Base-by-base conservation (phyloP, 2,329 filamentous ascomycete genomes). In the Colletotrichum neosansevieriae region DNA sequence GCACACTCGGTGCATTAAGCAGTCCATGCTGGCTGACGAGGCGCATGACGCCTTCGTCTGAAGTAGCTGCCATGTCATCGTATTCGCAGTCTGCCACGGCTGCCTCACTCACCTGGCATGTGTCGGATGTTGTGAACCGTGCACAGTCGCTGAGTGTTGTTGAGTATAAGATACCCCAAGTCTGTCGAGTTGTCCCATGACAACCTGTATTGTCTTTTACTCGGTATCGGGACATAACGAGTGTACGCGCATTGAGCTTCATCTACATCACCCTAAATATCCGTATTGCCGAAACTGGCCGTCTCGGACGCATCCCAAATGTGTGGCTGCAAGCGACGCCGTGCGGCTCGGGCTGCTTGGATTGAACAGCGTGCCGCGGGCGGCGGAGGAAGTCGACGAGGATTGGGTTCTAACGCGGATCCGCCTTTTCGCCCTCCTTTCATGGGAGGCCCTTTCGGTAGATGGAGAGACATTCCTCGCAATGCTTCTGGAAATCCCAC, bases 341-440 rank as follows among this genome's bases (percentile, higher is more conserved):
- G 65, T 29, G 65, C 61, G 13, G 65, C 65, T 47, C 65, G 65
- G 11, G 45, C 56, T 12, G 65, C 65, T n/a, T 68, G 65, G 65
- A 38, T 68, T 21, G 65, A 68, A 49, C 60, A 65, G 24, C 65
- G 61, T 10, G 53, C 60, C 19, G 60, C 40, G 2, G 53, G 40
- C 40, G 38, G 60, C 11, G 47, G 65, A 10, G 47, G 29, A 58
- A 58, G 64, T 29, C 47, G 53, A 42, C 47, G 60, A n/a, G 29
- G 32, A 15, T 58, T 58, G 15, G 45, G 59, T 19, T 29, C 59
- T 12, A 19, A 40, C 40, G 12, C 44, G 5, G 65, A 53, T 24
- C 53, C 45, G 15, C 44, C 38, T 1, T 45, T 51, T 53, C 60
- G 53, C 11, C 45, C 59, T n/a, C 53, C 64, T 2, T 67, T 57